These are phyloP conservation scores for Russula abietina DNA, from an alignment of 768 basidiomycete genomes.

Conservation along the genomic window DNA sequence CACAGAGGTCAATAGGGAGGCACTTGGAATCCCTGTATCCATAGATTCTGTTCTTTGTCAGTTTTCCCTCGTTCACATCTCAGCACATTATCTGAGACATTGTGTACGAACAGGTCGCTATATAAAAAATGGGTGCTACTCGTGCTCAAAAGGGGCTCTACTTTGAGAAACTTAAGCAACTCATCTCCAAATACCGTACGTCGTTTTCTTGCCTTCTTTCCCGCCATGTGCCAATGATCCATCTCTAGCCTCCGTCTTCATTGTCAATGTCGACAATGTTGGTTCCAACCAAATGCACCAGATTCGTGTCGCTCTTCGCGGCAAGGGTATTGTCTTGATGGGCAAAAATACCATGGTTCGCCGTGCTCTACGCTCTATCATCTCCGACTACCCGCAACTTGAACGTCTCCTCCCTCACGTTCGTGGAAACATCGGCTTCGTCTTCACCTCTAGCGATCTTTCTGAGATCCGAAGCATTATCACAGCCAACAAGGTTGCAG, in stretches of 20 bases:
- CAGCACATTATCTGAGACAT: not conserved
- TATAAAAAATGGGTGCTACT: slow-evolving; percentile 74
- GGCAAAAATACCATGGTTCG: slow-evolving; percentile 99
- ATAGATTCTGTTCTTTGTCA: slow-evolving; percentile 16
- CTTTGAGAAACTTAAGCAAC: slow-evolving; percentile 90
- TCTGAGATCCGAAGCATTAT: slow-evolving; percentile 94
- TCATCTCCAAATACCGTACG: slow-evolving; percentile 85
- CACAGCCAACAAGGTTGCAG: slow-evolving; percentile 94
- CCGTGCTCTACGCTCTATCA: slow-evolving; percentile 89
- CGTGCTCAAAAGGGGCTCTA: slow-evolving; percentile 87
- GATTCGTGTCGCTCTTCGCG: slow-evolving; percentile 91
- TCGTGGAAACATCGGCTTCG: slow-evolving; percentile 98
- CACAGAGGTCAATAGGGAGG: slow-evolving; percentile 92
- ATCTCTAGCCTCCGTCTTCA: slow-evolving; percentile 85
- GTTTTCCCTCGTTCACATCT: not conserved
- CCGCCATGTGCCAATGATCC: not conserved
- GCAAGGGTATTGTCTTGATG: slow-evolving; percentile 96
- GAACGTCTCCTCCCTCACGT: slow-evolving; percentile 95
- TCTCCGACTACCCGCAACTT: slow-evolving; percentile 86
- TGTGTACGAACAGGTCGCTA: slow-evolving; percentile 17
- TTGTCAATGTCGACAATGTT: slow-evolving; percentile 99
- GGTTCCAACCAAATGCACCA: slow-evolving; percentile 99
- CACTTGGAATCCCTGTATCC: slow-evolving; percentile 36
- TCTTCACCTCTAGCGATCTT: slow-evolving; percentile 89
- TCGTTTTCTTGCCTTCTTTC: slow-evolving; percentile 20